Conservation (phyloP, 73 alveolate species). For the Diophrys appendiculata region DNA sequence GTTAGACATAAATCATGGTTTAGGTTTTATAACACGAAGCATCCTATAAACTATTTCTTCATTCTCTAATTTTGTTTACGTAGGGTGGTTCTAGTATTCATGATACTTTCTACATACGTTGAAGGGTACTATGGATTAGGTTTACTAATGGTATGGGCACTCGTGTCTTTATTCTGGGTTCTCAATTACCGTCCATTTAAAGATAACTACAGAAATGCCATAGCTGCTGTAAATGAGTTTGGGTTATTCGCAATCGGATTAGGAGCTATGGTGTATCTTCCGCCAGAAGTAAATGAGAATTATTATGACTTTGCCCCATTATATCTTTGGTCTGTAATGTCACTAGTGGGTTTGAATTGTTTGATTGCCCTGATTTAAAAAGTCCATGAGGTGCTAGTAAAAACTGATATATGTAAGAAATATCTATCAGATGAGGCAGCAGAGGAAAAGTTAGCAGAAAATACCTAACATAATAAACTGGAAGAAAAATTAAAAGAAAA, state of each 20-base stretch:
- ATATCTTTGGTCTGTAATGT: not conserved
- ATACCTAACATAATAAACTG: too few species aligned
- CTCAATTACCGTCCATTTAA: not conserved
- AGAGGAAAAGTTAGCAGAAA: too few species aligned
- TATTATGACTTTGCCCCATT: not conserved
- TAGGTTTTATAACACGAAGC: not conserved
- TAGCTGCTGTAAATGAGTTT: not conserved
- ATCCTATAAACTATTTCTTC: not conserved
- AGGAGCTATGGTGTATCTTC: not conserved
- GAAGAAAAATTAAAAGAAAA: too few species aligned
- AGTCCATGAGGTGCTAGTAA: not conserved
- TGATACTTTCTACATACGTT: not conserved
- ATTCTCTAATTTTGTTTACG: not conserved
- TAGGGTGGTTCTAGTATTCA: not conserved
- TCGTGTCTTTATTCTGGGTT: not conserved
- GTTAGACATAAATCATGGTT: not conserved
- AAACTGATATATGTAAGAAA: not conserved
- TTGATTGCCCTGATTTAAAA: not conserved
- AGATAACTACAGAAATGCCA: not conserved
- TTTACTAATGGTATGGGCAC: not conserved
- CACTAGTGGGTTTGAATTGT: not conserved
- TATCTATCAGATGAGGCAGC: too few species aligned
- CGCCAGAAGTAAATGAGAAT: not conserved
- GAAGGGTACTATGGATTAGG: not conserved
- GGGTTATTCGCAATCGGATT: not conserved